Percentiles rank a stretch among this genome's conserved stretches.
These are phyloP conservation scores for Colletotrichum sp. DNA, from an alignment of 2,329 filamentous ascomycete genomes.

Conservation along the genomic window DNA sequence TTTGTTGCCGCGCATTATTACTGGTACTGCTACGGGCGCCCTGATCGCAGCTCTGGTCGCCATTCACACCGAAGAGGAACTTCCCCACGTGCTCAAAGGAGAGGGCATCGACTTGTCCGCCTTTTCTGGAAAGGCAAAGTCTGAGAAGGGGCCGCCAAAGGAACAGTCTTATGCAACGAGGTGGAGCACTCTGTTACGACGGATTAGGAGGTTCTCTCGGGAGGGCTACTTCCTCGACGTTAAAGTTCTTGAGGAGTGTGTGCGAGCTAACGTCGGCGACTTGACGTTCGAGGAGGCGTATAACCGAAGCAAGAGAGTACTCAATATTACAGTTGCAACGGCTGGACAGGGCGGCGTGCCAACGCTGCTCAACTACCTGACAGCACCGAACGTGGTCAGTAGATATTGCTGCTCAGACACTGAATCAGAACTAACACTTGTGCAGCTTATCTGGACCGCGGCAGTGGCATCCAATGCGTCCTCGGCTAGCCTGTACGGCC, in stretches of 20 bases:
- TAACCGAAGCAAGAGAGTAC: conserved; percentile 78
- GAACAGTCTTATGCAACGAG: conserved; percentile 45
- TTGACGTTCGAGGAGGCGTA: conserved; percentile 95
- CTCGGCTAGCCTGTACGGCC: conserved; percentile 68
- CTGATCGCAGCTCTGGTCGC: conserved; percentile 88
- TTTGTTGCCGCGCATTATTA: conserved; percentile 86
- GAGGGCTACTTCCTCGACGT: conserved; percentile 88
- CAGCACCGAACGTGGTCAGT: conserved; percentile 88
- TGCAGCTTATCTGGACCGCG: conserved; percentile 75
- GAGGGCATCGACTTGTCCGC: conserved; percentile 84
- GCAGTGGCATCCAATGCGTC: conserved; percentile 78
- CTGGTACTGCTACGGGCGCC: conserved; percentile 88
- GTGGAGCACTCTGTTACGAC: conserved; percentile 67
- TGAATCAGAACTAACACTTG: conserved; percentile 5
- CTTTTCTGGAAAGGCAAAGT: conserved; percentile 53
- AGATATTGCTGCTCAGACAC: background rate
- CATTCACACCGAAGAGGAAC: conserved; percentile 84
- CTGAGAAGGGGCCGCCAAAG: conserved; percentile 33
- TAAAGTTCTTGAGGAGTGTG: conserved; percentile 80
- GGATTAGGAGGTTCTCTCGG: conserved; percentile 70
- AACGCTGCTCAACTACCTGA: conserved; percentile 88
- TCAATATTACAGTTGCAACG: conserved; percentile 91
- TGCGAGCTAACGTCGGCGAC: conserved; percentile 85
- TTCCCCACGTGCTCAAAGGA: conserved; percentile 77
- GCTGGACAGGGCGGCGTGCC: conserved; percentile 78